These are phyloP conservation scores for Aspergillus thermomutatus DNA, from an alignment of 2,329 filamentous ascomycete species.

Conservation along the genomic window DNA sequence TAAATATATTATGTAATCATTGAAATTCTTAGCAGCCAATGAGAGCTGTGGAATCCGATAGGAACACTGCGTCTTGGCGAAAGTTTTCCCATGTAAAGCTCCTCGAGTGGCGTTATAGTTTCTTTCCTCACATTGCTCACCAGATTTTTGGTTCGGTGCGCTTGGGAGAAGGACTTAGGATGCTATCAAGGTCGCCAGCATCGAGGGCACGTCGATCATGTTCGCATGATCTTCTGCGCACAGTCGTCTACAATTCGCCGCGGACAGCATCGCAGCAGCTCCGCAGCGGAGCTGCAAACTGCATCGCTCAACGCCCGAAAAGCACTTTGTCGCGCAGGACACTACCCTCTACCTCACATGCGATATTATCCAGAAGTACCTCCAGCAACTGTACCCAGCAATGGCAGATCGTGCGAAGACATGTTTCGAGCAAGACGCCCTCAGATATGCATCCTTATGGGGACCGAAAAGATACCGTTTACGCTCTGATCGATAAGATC, in stretches of 20 bases:
- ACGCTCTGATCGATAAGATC: constrained; percentile 36
- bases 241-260: constrained; percentile 17
- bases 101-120: constrained; percentile 15
- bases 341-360: constrained; percentile 1
- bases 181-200: constrained; percentile 34
- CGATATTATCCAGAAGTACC: background rate
- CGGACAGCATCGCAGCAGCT: constrained; percentile 21
- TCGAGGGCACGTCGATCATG: constrained; percentile 26
- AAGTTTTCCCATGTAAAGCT: constrained; percentile 24
- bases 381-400: background rate
- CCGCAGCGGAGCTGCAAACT: constrained; percentile 22
- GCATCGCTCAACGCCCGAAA: constrained; percentile 15
- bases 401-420: constrained; percentile 17
- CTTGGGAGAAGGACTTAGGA: constrained; percentile 20
- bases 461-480: constrained; percentile 30
- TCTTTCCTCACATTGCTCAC: constrained; percentile 1
- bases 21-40: constrained; percentile 23
- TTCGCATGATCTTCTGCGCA: constrained; percentile 25
- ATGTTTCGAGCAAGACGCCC: constrained; percentile 20
- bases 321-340: constrained; percentile 10
- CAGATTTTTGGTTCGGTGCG: constrained; percentile 4
- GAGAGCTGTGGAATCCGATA: constrained; percentile 18
- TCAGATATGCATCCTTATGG: constrained; percentile 13
- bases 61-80: constrained; percentile 22
- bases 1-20: constrained; percentile 12